phyloP scores from a whole-genome alignment of 208 protist genomes.

The Acanthamoeba rhysodes region DNA sequence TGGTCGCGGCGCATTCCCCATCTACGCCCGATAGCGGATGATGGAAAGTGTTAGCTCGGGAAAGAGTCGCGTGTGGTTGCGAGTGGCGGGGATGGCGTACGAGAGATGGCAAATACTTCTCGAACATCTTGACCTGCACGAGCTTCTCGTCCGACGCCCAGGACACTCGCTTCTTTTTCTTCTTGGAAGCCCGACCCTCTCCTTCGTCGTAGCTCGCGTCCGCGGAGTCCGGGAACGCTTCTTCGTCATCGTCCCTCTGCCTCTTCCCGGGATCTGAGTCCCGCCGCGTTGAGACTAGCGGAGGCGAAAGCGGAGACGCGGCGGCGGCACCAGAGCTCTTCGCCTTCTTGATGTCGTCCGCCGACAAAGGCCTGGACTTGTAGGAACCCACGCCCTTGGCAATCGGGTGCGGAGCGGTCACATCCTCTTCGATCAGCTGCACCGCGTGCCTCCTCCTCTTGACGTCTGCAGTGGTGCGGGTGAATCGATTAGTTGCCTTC shows the following conservation, averaged over 20 bases:
- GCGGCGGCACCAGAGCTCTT: too few relatives aligned
- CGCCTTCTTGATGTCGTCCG: constrained; percentile 59
- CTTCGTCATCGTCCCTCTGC: constrained; percentile 3
- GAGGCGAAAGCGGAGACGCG: not conserved
- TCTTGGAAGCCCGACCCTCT: not conserved
- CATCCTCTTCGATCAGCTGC: not conserved
- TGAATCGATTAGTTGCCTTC: not conserved
- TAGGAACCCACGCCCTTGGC: not conserved
- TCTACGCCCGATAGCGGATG: not conserved
- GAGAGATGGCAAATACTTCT: constrained; percentile 28
- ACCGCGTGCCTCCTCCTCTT: constrained; percentile 3
- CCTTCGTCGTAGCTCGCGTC: not conserved
- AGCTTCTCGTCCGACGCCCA: constrained; percentile 24
- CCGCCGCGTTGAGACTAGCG: not conserved
- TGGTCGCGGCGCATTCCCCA: constrained; percentile 9
- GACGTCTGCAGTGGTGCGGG: not conserved
- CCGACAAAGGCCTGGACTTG: constrained; percentile 44
- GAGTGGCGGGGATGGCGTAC: not conserved
- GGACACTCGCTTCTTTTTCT: constrained; percentile 23
- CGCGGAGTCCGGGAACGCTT: not conserved
- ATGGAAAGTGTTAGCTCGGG: not conserved
- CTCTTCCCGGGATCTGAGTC: constrained; percentile 9
- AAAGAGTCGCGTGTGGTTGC: not conserved
- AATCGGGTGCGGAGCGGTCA: not conserved
- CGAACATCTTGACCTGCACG: constrained; percentile 22